Conservation (phyloP, 768 basidiomycete species). For the Phylloporus sp. region DNA sequence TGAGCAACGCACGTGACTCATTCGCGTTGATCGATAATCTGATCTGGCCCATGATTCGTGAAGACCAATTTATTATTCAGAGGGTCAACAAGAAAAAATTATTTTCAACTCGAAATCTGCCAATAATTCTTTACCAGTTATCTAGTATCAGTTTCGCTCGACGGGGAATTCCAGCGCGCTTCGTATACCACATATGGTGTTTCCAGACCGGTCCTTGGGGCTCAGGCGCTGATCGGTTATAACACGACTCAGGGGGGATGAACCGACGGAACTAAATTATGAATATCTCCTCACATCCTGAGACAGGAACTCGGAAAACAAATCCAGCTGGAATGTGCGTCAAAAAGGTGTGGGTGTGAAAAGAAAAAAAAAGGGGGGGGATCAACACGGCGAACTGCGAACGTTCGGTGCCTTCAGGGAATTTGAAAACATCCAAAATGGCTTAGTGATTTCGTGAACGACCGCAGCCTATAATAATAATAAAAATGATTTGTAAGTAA, state of each 20-base stretch:
- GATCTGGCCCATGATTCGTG: too few relatives aligned
- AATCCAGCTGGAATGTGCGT: background rate
- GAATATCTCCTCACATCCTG: background rate
- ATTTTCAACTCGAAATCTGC: background rate
- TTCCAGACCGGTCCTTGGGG: background rate
- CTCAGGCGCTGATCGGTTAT: background rate
- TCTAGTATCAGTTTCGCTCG: background rate
- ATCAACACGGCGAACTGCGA: slow-evolving; percentile 11
- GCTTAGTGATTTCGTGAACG: slow-evolving; percentile 11
- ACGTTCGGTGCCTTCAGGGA: slow-evolving; percentile 3
- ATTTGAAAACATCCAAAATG: slow-evolving; percentile 10
- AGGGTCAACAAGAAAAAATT: background rate
- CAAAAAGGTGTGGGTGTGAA: slow-evolving; percentile 16
- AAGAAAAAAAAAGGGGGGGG: slow-evolving; percentile 1
- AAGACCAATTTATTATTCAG: too few relatives aligned
- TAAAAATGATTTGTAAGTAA: background rate
- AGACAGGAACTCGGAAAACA: slow-evolving; percentile 2
- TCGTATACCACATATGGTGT: background rate
- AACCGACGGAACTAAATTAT: slow-evolving; percentile 1
- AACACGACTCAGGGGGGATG: background rate
- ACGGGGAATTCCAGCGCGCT: background rate
- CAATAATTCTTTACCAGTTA: background rate
- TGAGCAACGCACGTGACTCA: slow-evolving; percentile 11
- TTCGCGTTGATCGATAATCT: background rate
- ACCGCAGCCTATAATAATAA: background rate